Evolutionary conservation across 129 eudicot genomes (phyloP).

Genomic region (Heracleum sosnowskyi): DNA sequence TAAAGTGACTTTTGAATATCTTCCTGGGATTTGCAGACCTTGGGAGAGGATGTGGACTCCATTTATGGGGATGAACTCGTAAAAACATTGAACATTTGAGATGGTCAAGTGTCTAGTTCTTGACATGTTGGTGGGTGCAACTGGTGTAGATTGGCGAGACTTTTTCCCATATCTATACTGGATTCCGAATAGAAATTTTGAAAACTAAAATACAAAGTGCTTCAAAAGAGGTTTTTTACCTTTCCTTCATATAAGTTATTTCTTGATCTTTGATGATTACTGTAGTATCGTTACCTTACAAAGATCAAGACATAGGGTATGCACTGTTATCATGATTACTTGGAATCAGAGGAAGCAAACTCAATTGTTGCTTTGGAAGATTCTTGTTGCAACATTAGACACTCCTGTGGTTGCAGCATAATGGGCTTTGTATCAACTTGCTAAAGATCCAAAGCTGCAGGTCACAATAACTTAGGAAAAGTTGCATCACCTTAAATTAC

Average conservation of each 20-base stretch:
- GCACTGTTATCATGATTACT: conserved; percentile 34
- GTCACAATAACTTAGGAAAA: conserved; percentile 37
- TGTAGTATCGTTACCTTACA: neutral
- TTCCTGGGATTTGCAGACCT: too few relatives aligned
- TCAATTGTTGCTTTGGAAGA: conserved; percentile 47
- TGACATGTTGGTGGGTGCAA: conserved; percentile 48
- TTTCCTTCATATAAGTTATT: neutral
- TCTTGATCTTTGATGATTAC: neutral
- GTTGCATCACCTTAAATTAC: conserved; percentile 34
- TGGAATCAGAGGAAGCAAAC: conserved; percentile 38
- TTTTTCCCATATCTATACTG: conserved; percentile 40
- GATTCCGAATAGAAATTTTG: conserved; percentile 35
- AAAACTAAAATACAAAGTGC: conserved; percentile 23
- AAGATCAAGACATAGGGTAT: neutral
- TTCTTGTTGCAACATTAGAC: conserved; percentile 43
- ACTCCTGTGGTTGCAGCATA: conserved; percentile 38
- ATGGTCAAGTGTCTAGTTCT: conserved; percentile 30
- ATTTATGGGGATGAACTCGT: too few relatives aligned
- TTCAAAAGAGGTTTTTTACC: conserved; percentile 26
- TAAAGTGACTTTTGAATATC: too few relatives aligned
- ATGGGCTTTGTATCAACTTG: conserved; percentile 58
- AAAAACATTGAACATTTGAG: conserved; percentile 38
- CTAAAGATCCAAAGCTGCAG: conserved; percentile 45
- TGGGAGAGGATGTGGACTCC: too few relatives aligned
- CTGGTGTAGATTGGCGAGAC: conserved; percentile 47